Base-by-base conservation (phyloP, 108 stramenopile genomes). In the Discostella pseudostelligera region DNA sequence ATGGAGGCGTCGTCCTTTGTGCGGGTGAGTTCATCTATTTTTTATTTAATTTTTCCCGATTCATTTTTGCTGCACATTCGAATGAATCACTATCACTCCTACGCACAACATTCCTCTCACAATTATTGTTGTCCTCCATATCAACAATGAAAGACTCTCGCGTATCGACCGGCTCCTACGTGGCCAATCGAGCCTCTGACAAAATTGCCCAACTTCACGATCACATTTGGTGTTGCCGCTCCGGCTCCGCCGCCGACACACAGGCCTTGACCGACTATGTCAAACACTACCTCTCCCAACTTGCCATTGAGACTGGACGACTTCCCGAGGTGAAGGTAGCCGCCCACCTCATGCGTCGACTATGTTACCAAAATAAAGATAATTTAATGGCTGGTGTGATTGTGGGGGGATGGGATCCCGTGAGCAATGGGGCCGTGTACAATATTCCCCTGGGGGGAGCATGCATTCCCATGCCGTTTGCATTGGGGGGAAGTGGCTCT, bases 311-410 rank as follows among this genome's bases (percentile, higher is more conserved):
- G 67, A 84, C 95, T 14, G 98, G 97, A 8, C 75, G 93, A 37
- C 66, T 72, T 32, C 94, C 97, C 5, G 81, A 81, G 17, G 97
- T 98, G 42, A 94, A 94, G 62, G 86, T 89, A 0, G 97, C 96
- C 0, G 96, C 96, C 25, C 91, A 96, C 63, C 63, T 98, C 45
- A 89, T 90, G 81, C 61, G 77, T 19, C 75, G 80, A 19, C 61
- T 92, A 67, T 96, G 87, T 77, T 99, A 99, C 74, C 69, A 95
- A 57, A 95, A 99, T 82, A 99, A 99, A 79, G 97, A 98, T 70
- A 67, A 83, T 28, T 81, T 99, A 36, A 72, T 88, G 71, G 98
- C 96, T 22, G 97, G 97, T 43, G 92, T 98, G 59, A 99, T 99
- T 74, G 81, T 96, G n/a, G 97, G 87, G 2, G 98, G 98, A 25